These are phyloP conservation scores for Aspergillus quadricinctus DNA, from an alignment of 2,329 filamentous ascomycete species.

Conservation along the genomic window DNA sequence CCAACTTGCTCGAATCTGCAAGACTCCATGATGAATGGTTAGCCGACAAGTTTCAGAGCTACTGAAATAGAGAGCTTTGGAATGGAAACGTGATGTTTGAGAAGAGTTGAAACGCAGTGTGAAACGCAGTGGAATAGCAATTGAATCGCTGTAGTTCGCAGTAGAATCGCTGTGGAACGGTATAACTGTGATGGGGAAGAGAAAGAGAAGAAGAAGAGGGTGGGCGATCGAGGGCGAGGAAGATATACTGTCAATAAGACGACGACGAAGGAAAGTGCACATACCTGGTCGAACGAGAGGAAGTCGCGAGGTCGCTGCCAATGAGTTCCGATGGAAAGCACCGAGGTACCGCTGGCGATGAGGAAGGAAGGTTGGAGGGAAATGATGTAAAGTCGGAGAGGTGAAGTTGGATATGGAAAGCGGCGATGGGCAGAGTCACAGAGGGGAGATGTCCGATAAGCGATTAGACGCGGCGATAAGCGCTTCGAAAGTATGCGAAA, in stretches of 20 bases:
- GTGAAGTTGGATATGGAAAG: constrained; percentile 4
- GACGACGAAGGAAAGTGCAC: constrained; percentile 8
- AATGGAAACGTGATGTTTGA: constrained; percentile 5
- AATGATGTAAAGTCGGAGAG: constrained; percentile 1
- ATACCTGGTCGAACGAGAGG: constrained; percentile 13
- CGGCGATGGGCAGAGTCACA: background rate
- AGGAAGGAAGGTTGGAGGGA: constrained; percentile 2
- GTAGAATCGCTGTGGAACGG: background rate
- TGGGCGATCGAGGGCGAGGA: background rate
- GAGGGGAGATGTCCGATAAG: constrained; percentile 13
- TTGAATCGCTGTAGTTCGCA: background rate
- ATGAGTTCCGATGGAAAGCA: background rate
- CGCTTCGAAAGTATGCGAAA: constrained; percentile 4
- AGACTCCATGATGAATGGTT: background rate
- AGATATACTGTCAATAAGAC: background rate
- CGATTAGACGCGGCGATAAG: constrained; percentile 20
- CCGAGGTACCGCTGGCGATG: constrained; percentile 5
- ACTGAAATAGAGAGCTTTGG: background rate
- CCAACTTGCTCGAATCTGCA: background rate
- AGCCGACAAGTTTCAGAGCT: background rate
- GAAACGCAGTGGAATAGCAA: background rate
- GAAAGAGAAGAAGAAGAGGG: constrained; percentile 7
- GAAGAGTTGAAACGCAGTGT: background rate
- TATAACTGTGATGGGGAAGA: background rate
- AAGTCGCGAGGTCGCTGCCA: constrained; percentile 11